phyloP scores from a whole-genome alignment of 148 eudicot species.

The Salicornia ramosissima region DNA sequence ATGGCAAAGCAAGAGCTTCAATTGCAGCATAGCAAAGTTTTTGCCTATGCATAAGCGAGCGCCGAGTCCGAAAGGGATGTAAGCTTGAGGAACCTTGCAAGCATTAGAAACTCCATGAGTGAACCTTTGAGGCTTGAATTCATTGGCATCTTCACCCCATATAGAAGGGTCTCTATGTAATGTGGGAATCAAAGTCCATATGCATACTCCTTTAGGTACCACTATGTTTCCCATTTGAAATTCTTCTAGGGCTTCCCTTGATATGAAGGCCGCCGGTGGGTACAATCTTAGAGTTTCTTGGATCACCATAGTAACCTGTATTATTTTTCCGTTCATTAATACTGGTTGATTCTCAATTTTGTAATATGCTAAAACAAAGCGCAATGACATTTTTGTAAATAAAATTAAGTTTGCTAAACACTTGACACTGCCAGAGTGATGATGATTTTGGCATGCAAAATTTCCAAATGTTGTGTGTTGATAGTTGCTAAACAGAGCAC shows the following conservation, averaged over 20 bases:
- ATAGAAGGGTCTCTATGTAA: constrained; percentile 62
- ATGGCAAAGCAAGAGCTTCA: constrained; percentile 53
- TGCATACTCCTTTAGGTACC: constrained; percentile 79
- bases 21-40: constrained; percentile 66
- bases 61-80: constrained; percentile 72
- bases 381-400: too few relatives aligned
- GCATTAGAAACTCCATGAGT: constrained; percentile 60
- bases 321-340: too few relatives aligned
- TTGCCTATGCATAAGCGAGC: constrained; percentile 69
- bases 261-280: constrained; percentile 83
- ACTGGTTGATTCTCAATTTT: too few relatives aligned
- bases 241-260: constrained; percentile 77
- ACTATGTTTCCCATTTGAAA: constrained; percentile 43
- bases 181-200: constrained; percentile 81
- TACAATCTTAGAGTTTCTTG: constrained; percentile 74
- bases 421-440: too few relatives aligned
- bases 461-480: too few relatives aligned
- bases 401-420: too few relatives aligned
- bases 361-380: too few relatives aligned
- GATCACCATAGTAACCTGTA: constrained; percentile 76
- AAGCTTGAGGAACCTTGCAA: constrained; percentile 69
- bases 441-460: too few relatives aligned
- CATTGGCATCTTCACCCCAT: constrained; percentile 68
- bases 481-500: too few relatives aligned
- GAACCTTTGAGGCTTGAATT: constrained; percentile 71